A percentile compares a stretch with the other conserved stretches of the same genome.
phyloP scores from a whole-genome alignment of 352 stramenopile genomes.

The Phytopythium helicoides region DNA sequence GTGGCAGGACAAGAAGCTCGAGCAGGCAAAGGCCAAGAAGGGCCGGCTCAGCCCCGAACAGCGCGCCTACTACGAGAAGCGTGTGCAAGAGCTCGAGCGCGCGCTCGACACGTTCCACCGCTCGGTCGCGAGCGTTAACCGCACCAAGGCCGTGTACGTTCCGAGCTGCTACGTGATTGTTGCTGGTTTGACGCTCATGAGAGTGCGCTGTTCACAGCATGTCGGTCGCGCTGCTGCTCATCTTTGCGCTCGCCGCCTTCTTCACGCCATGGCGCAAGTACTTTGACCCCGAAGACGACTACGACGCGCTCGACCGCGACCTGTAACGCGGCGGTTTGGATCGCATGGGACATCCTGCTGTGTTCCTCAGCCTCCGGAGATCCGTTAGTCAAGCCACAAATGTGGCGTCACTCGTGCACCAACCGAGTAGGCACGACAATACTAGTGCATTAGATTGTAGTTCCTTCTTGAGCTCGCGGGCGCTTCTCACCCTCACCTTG shows the following conservation, averaged over 20 bases:
- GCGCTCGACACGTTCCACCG: conserved; percentile 79
- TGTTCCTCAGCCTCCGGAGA: background rate
- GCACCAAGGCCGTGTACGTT: conserved; percentile 70
- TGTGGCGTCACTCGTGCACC: too few species aligned
- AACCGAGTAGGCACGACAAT: too few species aligned
- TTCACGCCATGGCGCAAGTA: conserved; percentile 72
- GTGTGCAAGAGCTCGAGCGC: conserved; percentile 62
- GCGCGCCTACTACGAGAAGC: conserved; percentile 64
- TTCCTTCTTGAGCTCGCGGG: too few species aligned
- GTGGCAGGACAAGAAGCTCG: conserved; percentile 86
- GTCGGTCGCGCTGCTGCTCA: conserved; percentile 40
- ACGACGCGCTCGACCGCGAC: conserved; percentile 21
- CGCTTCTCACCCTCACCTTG: too few species aligned
- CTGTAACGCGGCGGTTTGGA: background rate
- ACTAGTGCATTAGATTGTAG: too few species aligned
- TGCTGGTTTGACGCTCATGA: background rate
- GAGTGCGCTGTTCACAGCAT: conserved; percentile 10
- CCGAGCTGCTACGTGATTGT: background rate
- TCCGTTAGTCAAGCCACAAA: background rate
- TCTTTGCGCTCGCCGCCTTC: conserved; percentile 66
- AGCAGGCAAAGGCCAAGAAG: conserved; percentile 64
- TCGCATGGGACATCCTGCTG: background rate
- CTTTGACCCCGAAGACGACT: conserved; percentile 28
- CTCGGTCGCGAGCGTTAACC: conserved; percentile 75
- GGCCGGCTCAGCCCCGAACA: conserved; percentile 52